These are phyloP conservation scores for Aspergillus persii DNA, from an alignment of 2,329 filamentous ascomycete species.

Conservation along the genomic window DNA sequence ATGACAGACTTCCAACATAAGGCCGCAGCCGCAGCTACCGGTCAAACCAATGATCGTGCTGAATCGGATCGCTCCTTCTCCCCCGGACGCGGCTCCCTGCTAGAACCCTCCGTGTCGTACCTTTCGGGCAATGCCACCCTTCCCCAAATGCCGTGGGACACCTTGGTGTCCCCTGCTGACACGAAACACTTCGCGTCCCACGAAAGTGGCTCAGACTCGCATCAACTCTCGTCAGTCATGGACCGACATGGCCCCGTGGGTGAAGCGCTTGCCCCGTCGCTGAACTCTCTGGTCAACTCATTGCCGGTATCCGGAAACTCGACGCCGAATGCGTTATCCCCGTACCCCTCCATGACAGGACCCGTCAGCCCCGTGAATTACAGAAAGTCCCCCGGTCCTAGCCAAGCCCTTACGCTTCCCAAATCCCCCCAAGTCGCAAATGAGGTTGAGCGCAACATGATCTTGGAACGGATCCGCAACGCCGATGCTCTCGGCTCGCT, in stretches of 20 bases:
- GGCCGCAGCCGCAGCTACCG: constrained; percentile 66
- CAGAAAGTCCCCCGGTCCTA: constrained; percentile 66
- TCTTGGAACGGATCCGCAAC: constrained; percentile 80
- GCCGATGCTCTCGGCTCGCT: constrained; percentile 79
- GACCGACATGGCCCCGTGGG: constrained; percentile 59
- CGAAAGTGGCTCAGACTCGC: constrained; percentile 55
- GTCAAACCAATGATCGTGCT: constrained; percentile 48
- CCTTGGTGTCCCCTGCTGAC: constrained; percentile 73
- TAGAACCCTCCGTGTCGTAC: constrained; percentile 76
- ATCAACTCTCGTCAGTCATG: constrained; percentile 68
- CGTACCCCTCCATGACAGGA: constrained; percentile 66
- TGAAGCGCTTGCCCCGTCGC: constrained; percentile 62
- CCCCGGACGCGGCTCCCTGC: constrained; percentile 66
- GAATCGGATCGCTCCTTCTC: constrained; percentile 65
- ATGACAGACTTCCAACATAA: constrained; percentile 98
- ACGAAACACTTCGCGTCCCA: constrained; percentile 69
- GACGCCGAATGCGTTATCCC: constrained; percentile 72
- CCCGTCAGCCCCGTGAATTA: constrained; percentile 69
- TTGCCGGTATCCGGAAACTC: constrained; percentile 66
- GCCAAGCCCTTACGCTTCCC: constrained; percentile 62
- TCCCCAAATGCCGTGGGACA: constrained; percentile 88
- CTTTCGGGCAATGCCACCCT: constrained; percentile 75
- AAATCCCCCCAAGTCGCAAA: constrained; percentile 76
- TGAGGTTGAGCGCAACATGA: constrained; percentile 80
- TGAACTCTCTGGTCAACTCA: constrained; percentile 72